Percentiles rank a stretch among this genome's conserved stretches.
These are phyloP conservation scores for Crucihimalaya himalaica DNA, from an alignment of 345 rosid species.

Conservation along the genomic window DNA sequence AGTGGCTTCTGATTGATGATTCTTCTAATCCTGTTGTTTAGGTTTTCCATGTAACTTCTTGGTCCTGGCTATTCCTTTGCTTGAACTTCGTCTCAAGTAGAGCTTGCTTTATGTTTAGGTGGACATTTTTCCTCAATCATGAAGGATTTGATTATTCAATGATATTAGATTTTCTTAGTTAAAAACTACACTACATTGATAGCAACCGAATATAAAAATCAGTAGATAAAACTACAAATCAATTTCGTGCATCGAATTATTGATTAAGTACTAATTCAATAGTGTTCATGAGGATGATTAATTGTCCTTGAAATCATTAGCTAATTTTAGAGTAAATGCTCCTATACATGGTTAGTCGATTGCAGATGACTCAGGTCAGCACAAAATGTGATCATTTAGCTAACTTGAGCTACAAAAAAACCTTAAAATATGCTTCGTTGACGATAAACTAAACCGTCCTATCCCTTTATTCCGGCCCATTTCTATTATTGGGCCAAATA, in stretches of 20 bases:
- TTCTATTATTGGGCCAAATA: not conserved
- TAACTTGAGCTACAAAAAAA: not conserved
- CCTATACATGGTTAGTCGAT: not conserved
- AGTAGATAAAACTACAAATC: not conserved
- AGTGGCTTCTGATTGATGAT: slow-evolving; percentile 40
- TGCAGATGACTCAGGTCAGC: not conserved
- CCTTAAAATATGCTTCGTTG: not conserved
- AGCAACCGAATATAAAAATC: not conserved
- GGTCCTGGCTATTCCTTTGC: not conserved
- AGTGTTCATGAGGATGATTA: not conserved
- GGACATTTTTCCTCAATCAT: slow-evolving; percentile 1
- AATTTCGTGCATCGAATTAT: not conserved
- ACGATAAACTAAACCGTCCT: not conserved
- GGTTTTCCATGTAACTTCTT: slow-evolving; percentile 1
- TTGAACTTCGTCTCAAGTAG: slow-evolving; percentile 13
- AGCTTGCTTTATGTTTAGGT: slow-evolving; percentile 22
- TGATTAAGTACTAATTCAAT: not conserved
- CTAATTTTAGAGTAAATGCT: not conserved
- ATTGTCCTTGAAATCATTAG: not conserved
- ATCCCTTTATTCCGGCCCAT: not conserved
- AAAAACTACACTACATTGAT: not conserved
- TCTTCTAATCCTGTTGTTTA: slow-evolving; percentile 10
- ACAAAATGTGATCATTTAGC: not conserved
- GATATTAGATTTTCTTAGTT: not conserved
- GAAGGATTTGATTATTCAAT: slow-evolving; percentile 27